Base-by-base conservation (phyloP, 805 yeast species). In the Starmerella potacharoeniae region DNA sequence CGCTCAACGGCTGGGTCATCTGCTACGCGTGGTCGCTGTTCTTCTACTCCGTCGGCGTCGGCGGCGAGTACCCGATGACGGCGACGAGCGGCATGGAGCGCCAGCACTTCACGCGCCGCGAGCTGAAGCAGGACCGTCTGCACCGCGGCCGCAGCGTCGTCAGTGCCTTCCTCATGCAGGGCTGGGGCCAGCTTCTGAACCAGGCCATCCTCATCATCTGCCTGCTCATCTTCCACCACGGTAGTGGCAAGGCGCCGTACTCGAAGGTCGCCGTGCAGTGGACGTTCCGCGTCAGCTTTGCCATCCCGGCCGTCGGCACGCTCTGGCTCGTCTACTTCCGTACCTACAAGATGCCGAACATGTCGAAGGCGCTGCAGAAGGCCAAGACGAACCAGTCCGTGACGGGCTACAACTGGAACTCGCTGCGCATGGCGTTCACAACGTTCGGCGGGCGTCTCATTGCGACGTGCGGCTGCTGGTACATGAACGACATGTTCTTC, bases 31-130 rank as follows among this genome's bases (percentile, higher is more conserved):
- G 71, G 71, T 66, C 71, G 10, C 73, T 80, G 50, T 82, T 81
- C 54, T 76, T 78, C 65, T 69, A 69, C 65, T 65, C 70, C 31
- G 58, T 69, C 41, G 82, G 83, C 61, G 79, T 81, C 56, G 86
- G 85, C 58, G 85, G 84, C 33, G 86, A 81, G 64, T 81, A 81
- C 65, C 85, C 86, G 8, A 76, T 80, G 59, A 77, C 82, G 50
- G 80, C 84, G 6, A 78, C 82, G 9, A 71, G 80, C 34, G 83
- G 83, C 16, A 76, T 77, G 68, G 86, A 81, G 67, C 78, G 80
- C 41, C 81, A 82, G 1, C 77, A 62, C 37, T 56, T 57, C 51
- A 56, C 65, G 37, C 62, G 64, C 42, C 41, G 57, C 17, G 66
- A 69, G 47, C 49, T 64, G 28, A 60, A 65, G 46, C 69, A 66